Evolutionary conservation across 2,329 filamentous ascomycete species (phyloP).

Genomic region (Xylariaceae sp.): DNA sequence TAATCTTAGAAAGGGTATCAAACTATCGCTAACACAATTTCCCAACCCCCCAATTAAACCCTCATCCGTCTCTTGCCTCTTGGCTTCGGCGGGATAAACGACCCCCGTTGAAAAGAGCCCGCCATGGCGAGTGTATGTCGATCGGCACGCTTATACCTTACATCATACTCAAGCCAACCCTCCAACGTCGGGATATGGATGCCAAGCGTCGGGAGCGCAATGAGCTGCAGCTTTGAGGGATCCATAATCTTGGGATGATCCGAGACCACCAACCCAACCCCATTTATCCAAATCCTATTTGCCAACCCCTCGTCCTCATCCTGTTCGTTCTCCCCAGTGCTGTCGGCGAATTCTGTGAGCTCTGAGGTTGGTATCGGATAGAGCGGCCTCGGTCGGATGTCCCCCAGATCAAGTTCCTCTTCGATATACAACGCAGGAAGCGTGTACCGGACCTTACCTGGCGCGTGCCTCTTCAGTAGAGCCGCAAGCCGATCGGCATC

Average conservation of each 20-base stretch:
- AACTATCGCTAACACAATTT: too few species aligned
- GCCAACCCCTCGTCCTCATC: background rate
- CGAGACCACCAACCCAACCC: background rate
- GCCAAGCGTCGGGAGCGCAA: constrained; percentile 54
- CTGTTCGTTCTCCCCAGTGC: background rate
- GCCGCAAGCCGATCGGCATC: constrained; percentile 38
- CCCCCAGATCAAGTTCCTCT: constrained; percentile 31
- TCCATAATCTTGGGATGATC: constrained; percentile 15
- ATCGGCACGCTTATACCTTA: constrained; percentile 51
- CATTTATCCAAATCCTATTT: too few species aligned
- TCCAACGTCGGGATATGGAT: constrained; percentile 46
- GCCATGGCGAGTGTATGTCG: constrained; percentile 33
- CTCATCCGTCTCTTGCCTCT: too few species aligned
- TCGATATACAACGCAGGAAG: constrained; percentile 54
- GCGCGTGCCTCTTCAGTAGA: constrained; percentile 48
- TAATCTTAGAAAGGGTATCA: too few species aligned
- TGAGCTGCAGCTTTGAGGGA: constrained; percentile 36
- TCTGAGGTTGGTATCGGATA: constrained; percentile 17
- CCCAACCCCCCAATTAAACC: too few species aligned
- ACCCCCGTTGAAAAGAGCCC: constrained; percentile 9
- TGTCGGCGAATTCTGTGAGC: background rate
- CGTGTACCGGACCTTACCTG: constrained; percentile 54
- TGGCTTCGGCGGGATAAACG: background rate
- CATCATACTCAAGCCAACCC: constrained; percentile 48
- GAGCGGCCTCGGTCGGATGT: constrained; percentile 9